Percentiles rank a stretch among this genome's conserved stretches.
These are phyloP conservation scores for Vitis riparia DNA, from an alignment of 164 flowering plant species.

Conservation along the genomic window DNA sequence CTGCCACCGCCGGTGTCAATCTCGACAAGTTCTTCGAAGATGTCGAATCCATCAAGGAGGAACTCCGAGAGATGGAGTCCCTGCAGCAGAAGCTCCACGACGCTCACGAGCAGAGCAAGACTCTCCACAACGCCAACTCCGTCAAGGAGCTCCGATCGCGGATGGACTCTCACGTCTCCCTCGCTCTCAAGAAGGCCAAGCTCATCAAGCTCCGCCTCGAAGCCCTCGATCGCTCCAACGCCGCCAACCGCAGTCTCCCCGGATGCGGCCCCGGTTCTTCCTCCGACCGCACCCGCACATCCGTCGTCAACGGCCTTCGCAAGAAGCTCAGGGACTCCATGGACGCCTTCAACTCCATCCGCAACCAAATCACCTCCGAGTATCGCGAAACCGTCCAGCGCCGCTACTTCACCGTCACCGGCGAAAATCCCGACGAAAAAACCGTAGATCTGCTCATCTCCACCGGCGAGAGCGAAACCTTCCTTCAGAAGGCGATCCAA, in stretches of 20 bases:
- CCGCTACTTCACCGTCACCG: slow-evolving; percentile 75
- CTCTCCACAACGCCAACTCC: slow-evolving; percentile 58
- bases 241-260: slow-evolving; percentile 55
- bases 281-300: slow-evolving; percentile 72
- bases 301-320: slow-evolving; percentile 61
- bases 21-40: slow-evolving; percentile 74
- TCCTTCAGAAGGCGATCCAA: slow-evolving; percentile 72
- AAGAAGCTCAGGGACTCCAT: slow-evolving; percentile 63
- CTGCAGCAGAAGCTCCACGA: slow-evolving; percentile 43
- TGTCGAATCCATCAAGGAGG: slow-evolving; percentile 66
- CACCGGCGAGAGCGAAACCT: slow-evolving; percentile 81
- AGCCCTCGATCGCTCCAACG: slow-evolving; percentile 71
- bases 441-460: slow-evolving; percentile 60
- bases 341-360: slow-evolving; percentile 54
- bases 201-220: slow-evolving; percentile 61
- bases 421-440: slow-evolving; percentile 63
- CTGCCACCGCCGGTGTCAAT: slow-evolving; percentile 38
- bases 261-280: slow-evolving; percentile 86
- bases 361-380: slow-evolving; percentile 55
- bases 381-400: slow-evolving; percentile 75
- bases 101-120: slow-evolving; percentile 62
- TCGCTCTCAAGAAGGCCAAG: slow-evolving; percentile 65
- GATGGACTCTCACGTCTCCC: slow-evolving; percentile 68
- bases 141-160: slow-evolving; percentile 54
- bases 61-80: slow-evolving; percentile 54